phyloP scores from a whole-genome alignment of 768 basidiomycete genomes.

The Sporobolomyces roseus region DNA sequence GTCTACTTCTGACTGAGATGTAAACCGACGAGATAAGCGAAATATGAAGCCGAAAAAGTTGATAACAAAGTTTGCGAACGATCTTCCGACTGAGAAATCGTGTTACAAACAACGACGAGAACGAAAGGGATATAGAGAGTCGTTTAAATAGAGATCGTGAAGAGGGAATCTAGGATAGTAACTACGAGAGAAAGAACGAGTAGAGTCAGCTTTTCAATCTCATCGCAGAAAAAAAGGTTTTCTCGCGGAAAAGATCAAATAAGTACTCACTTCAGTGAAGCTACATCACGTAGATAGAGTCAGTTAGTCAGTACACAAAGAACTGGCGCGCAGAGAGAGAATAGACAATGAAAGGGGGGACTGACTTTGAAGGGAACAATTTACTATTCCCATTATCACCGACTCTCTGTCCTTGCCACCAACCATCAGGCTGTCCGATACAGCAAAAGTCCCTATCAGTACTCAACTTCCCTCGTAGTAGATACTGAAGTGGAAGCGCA shows the following conservation, averaged over 20 bases:
- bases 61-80: too few species aligned
- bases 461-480: too few species aligned
- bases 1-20: too few species aligned
- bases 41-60: too few species aligned
- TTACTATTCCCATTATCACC: constrained; percentile 29
- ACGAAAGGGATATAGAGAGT: neutral
- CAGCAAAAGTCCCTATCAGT: neutral
- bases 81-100: too few species aligned
- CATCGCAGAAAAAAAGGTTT: neutral
- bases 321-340: neutral
- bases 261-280: constrained; percentile 13
- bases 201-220: neutral
- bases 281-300: neutral
- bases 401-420: constrained; percentile 90
- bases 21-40: too few species aligned
- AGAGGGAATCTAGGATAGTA: too few species aligned
- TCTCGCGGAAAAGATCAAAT: neutral
- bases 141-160: too few species aligned
- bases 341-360: constrained; percentile 34
- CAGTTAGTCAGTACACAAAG: neutral
- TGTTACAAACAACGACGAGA: too few species aligned
- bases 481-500: too few species aligned
- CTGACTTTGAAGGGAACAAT: constrained; percentile 42
- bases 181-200: neutral
- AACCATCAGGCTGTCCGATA: constrained; percentile 71